phyloP scores from a whole-genome alignment of 192 early-diverging fungal genomes.

The Allomyces javanicus region DNA sequence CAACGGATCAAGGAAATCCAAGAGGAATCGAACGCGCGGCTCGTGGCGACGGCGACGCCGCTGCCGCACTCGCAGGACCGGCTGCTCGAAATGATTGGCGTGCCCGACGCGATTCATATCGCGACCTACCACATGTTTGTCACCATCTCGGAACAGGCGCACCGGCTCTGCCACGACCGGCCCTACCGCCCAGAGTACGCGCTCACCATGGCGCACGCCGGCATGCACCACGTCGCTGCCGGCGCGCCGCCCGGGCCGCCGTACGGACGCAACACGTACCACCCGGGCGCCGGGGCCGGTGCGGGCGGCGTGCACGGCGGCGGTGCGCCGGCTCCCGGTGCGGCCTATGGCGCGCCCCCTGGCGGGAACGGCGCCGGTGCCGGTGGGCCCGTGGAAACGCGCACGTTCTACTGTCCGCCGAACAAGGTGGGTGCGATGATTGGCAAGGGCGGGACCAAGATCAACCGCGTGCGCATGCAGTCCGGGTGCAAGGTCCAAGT shows the following conservation, averaged over 20 bases:
- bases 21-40: slow-evolving; percentile 60
- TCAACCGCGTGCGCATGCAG: slow-evolving; percentile 55
- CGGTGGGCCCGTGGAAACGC: background rate
- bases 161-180: background rate
- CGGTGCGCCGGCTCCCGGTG: background rate
- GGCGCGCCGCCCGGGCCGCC: background rate
- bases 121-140: slow-evolving; percentile 19
- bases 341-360: no score
- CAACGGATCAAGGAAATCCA: slow-evolving; percentile 92
- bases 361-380: no score
- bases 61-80: slow-evolving; percentile 86
- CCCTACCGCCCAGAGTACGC: background rate
- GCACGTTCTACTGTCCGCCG: slow-evolving; percentile 32
- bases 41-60: slow-evolving; percentile 76
- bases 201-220: background rate
- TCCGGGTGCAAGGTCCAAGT: slow-evolving; percentile 51
- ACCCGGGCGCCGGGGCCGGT: background rate
- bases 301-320: background rate
- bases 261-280: background rate
- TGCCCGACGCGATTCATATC: slow-evolving; percentile 61
- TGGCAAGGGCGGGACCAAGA: slow-evolving; percentile 73
- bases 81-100: slow-evolving; percentile 70
- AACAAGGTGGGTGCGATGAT: slow-evolving; percentile 97
- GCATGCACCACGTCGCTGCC: background rate
- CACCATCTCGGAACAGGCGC: background rate